These are phyloP conservation scores for Toxicodendron radicans DNA, from an alignment of 345 rosid genomes.

Conservation along the genomic window DNA sequence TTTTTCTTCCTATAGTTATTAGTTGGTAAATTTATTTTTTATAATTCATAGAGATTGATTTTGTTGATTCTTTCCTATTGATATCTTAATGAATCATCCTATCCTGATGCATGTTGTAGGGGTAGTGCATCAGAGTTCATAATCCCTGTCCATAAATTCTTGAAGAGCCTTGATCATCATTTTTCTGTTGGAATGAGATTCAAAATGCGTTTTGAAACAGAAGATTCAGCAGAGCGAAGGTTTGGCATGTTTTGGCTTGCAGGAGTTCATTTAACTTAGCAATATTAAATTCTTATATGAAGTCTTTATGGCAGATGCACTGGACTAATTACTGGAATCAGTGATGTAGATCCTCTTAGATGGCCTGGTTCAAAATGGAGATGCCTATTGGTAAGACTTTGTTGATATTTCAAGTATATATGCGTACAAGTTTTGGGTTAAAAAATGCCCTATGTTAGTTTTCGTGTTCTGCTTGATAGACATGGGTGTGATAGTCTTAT, in stretches of 20 bases:
- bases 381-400: slow-evolving; percentile 65
- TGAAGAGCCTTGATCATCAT: slow-evolving; percentile 69
- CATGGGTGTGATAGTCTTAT: background rate
- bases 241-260: slow-evolving; percentile 24
- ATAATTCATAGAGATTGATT: background rate
- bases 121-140: slow-evolving; percentile 75
- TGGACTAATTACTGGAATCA: slow-evolving; percentile 76
- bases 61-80: background rate
- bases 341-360: slow-evolving; percentile 82
- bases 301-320: slow-evolving; percentile 48
- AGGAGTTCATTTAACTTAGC: background rate
- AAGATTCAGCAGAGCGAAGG: slow-evolving; percentile 95
- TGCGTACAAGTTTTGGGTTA: background rate
- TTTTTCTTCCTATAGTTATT: background rate
- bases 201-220: slow-evolving; percentile 79
- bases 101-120: slow-evolving; percentile 37
- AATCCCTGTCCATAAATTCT: slow-evolving; percentile 61
- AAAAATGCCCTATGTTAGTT: background rate
- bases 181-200: slow-evolving; percentile 85
- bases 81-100: background rate
- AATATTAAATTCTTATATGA: slow-evolving; percentile 8
- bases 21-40: background rate
- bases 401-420: background rate
- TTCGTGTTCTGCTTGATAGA: background rate
- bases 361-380: slow-evolving; percentile 99